These are phyloP conservation scores for Trichophyton schoenleinii DNA, from an alignment of 2,329 filamentous ascomycete species.

Conservation along the genomic window DNA sequence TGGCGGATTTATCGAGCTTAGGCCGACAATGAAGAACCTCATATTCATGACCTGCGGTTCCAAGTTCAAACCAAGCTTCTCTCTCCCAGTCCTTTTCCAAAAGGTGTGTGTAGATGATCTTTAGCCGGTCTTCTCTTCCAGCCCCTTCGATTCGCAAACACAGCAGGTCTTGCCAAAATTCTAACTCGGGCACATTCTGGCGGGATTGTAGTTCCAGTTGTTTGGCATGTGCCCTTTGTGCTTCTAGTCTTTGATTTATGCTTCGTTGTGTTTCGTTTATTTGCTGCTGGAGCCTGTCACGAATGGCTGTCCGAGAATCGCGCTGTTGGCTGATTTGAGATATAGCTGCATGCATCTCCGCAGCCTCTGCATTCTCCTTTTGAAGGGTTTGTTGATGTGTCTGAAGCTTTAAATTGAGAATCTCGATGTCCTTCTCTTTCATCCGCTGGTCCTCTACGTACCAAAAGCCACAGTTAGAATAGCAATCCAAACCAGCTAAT, in stretches of 20 bases:
- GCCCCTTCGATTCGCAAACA: slow-evolving; percentile 83
- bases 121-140: slow-evolving; percentile 68
- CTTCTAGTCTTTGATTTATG: slow-evolving; percentile 34
- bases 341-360: slow-evolving; percentile 51
- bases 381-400: slow-evolving; percentile 45
- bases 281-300: slow-evolving; percentile 44
- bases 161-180: slow-evolving; percentile 89
- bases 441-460: slow-evolving; percentile 73
- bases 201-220: slow-evolving; percentile 72
- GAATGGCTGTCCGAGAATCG: slow-evolving; percentile 42
- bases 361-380: slow-evolving; percentile 49
- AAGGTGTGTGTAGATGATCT: slow-evolving; percentile 79
- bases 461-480: not conserved
- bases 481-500: not conserved
- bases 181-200: slow-evolving; percentile 83
- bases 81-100: slow-evolving; percentile 77
- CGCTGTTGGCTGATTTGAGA: slow-evolving; percentile 44
- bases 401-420: slow-evolving; percentile 46
- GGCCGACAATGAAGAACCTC: slow-evolving; percentile 70
- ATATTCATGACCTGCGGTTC: slow-evolving; percentile 70
- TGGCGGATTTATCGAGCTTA: slow-evolving; percentile 42
- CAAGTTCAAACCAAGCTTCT: slow-evolving; percentile 88
- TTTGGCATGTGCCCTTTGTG: slow-evolving; percentile 43
- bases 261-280: slow-evolving; percentile 40
- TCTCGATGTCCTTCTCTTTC: slow-evolving; percentile 78